These are phyloP conservation scores for Gynandropsis gynandra DNA, from an alignment of 345 rosid genomes.

Conservation along the genomic window DNA sequence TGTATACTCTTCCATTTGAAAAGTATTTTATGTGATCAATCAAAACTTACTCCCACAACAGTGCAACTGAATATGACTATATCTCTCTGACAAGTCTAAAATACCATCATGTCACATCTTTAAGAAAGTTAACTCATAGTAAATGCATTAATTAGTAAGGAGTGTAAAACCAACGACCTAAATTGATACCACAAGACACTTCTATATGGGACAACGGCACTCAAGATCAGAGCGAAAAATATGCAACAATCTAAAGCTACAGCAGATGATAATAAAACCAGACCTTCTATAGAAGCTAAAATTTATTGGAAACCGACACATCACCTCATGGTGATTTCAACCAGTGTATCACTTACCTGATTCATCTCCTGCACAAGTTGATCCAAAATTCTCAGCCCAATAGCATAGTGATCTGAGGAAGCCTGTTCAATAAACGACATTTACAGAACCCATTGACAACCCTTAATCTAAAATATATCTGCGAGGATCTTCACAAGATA, in stretches of 20 bases:
- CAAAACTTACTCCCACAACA: constrained; percentile 2
- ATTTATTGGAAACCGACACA: not conserved
- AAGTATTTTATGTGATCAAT: not conserved
- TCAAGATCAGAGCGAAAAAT: not conserved
- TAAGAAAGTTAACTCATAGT: not conserved
- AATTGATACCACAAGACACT: constrained; percentile 1
- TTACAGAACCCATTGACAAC: constrained; percentile 13
- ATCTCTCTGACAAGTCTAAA: constrained; percentile 1
- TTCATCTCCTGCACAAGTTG: constrained; percentile 99
- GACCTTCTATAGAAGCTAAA: not conserved
- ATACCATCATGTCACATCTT: constrained; percentile 5
- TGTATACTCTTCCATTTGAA: not conserved
- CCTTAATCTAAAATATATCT: not conserved
- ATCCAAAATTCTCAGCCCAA: constrained; percentile 92
- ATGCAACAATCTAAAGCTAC: constrained; percentile 6
- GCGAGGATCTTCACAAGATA: constrained; percentile 8
- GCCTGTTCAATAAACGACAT: constrained; percentile 42
- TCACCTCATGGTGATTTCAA: not conserved
- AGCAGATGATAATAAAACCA: no score
- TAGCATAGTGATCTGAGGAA: constrained; percentile 72
- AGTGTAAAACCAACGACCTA: constrained; percentile 12
- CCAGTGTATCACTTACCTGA: constrained; percentile 52
- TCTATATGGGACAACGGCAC: constrained; percentile 1
- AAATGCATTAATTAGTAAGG: not conserved
- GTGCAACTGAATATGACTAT: not conserved